Percentiles rank a stretch among this genome's conserved stretches.
These are phyloP conservation scores for Amaranthus tricolor DNA, from an alignment of 179 eudicot genomes.

Conservation along the genomic window DNA sequence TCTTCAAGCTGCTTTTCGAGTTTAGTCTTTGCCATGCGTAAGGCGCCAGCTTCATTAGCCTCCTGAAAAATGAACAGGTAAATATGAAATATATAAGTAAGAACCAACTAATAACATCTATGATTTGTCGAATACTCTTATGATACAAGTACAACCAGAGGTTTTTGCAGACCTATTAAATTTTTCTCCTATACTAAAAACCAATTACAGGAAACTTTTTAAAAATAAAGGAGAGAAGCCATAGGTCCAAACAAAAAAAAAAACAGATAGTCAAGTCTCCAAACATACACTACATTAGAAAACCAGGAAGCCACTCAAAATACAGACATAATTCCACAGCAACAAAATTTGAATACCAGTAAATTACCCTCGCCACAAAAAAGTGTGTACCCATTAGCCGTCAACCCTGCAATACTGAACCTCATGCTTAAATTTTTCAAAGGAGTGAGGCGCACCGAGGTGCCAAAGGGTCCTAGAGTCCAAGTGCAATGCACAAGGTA, in stretches of 20 bases:
- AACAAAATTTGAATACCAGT: no score
- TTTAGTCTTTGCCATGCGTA: slow-evolving; percentile 88
- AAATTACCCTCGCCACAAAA: no score
- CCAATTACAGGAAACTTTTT: neutral
- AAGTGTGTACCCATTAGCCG: no score
- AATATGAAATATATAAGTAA: neutral
- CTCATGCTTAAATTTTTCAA: no score
- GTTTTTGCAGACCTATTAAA: neutral
- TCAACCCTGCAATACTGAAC: no score
- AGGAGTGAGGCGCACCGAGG: no score
- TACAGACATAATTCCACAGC: no score
- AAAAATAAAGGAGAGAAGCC: neutral
- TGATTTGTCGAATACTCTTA: neutral
- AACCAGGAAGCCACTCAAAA: no score
- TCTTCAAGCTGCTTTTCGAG: slow-evolving; percentile 97
- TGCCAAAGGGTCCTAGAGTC: no score
- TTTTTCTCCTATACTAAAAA: neutral
- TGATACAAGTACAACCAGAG: no score
- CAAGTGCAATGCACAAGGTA: no score
- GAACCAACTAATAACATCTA: neutral
- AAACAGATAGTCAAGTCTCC: neutral
- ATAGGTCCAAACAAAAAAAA: neutral
- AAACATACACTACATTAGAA: no score
- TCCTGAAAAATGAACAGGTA: slow-evolving; percentile 55
- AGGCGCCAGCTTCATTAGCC: slow-evolving; percentile 98